Evolutionary conservation across 768 basidiomycete genomes (phyloP).

Genomic region (Russula emetica): DNA sequence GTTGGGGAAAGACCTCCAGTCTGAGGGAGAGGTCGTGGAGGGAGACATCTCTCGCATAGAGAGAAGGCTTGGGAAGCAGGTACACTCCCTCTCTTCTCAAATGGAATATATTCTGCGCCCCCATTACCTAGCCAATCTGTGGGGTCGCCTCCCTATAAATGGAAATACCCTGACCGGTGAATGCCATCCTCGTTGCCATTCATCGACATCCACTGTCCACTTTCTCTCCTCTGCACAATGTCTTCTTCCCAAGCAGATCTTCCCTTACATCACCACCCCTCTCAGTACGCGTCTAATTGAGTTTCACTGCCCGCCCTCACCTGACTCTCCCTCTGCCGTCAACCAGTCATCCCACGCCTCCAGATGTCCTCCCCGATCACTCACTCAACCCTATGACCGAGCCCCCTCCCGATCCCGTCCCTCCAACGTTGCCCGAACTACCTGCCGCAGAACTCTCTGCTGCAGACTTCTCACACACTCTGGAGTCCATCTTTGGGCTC

Average conservation of each 20-base stretch:
- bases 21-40: constrained; percentile 1
- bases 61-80: constrained; percentile 16
- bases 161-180: neutral
- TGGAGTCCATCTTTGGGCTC: constrained; percentile 24
- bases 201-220: neutral
- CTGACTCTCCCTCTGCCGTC: constrained; percentile 11
- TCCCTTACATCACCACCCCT: constrained; percentile 15
- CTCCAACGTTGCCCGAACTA: constrained; percentile 22
- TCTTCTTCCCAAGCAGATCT: constrained; percentile 20
- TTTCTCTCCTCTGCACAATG: neutral
- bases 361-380: constrained; percentile 2
- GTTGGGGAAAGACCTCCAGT: constrained; percentile 23
- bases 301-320: constrained; percentile 11
- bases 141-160: neutral
- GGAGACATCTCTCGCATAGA: constrained; percentile 18
- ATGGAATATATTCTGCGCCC: constrained; percentile 7
- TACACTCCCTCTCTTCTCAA: constrained; percentile 3
- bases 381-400: neutral
- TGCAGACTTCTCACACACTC: neutral
- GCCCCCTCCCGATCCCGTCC: constrained; percentile 1
- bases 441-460: constrained; percentile 9
- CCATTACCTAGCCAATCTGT: neutral
- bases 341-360: constrained; percentile 9
- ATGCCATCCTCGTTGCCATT: neutral
- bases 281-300: constrained; percentile 20